These are phyloP conservation scores for Hyphopichia khmerensis DNA, from an alignment of 1,139 yeast species.

Conservation along the genomic window DNA sequence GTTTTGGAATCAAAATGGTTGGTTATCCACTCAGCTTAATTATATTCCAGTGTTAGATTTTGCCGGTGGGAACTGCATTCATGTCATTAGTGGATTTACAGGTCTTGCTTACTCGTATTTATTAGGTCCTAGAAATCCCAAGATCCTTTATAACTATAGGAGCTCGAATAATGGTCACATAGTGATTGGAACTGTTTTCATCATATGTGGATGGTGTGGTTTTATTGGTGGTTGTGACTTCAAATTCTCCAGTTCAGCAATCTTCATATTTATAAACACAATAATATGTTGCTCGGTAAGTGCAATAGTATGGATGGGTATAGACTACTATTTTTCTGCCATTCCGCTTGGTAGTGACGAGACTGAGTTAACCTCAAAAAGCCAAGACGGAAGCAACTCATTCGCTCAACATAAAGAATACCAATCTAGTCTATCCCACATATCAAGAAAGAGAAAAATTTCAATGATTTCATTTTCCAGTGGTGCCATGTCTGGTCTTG, in stretches of 20 bases:
- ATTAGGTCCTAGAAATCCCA: constrained; percentile 53
- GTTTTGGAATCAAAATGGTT: constrained; percentile 63
- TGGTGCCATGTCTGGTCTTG: constrained; percentile 45
- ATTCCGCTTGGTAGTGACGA: constrained; percentile 32
- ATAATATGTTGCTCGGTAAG: constrained; percentile 35
- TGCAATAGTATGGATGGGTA: constrained; percentile 36
- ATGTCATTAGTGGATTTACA: constrained; percentile 58
- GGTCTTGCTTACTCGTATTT: constrained; percentile 59
- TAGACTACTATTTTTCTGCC: constrained; percentile 41
- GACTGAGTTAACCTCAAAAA: constrained; percentile 3
- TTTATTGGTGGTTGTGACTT: constrained; percentile 47
- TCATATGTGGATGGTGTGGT: constrained; percentile 45
- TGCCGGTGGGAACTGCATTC: constrained; percentile 69
- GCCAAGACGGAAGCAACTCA: not conserved
- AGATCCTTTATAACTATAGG: constrained; percentile 36
- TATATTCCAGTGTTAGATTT: constrained; percentile 55
- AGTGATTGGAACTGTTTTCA: constrained; percentile 51
- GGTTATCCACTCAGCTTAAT: constrained; percentile 45
- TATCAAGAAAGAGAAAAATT: constrained; percentile 21
- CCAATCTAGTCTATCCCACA: not conserved
- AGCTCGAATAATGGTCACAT: constrained; percentile 42
- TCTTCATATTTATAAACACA: constrained; percentile 36
- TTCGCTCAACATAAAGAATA: no score
- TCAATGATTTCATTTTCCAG: constrained; percentile 44
- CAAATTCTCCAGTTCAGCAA: constrained; percentile 33